Evolutionary conservation across 2,329 filamentous ascomycete species (phyloP), one percentile per base, ranked within the genome.

Genomic region (Raffaelea arxii): DNA sequence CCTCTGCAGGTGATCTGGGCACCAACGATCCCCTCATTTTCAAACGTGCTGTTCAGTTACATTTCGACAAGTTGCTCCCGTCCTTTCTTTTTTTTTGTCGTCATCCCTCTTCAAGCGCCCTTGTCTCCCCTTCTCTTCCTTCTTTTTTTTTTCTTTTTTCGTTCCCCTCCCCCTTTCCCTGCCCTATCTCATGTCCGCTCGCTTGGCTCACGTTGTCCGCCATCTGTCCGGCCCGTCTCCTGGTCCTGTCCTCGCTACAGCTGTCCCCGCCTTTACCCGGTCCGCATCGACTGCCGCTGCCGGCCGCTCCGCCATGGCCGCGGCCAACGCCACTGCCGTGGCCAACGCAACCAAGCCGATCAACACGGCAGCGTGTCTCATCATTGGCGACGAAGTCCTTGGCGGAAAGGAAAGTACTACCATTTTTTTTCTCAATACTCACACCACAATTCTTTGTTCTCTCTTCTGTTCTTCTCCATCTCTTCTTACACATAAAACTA

Each of bases 321-420:
- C 43, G 22, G 46, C 37, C 40, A 53, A 54, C 22, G 44, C 41
- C 52, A 53, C 49, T 48, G 47, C 47, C 18, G 41, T 41, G 22
- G 46, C 37, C 40, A 53, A 54, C 22, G 44, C 42, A 9, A 38
- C 45, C 54, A 56, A 56, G 59, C 80, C 76, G 50, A 94, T 97
- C 55, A 82, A 88, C 60, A 96, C 90, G 41, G 92, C 91, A 11
- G 91, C 85, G 47, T 94, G 88, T 64, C 68, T 97, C 53, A 89
- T 98, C 50, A 97, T 98, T 57, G 91, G 91, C n/a, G 91, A 97
- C 66, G 91, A 96, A 65, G 89, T 97, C 5, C 73, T 97, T 4
- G 90, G 89, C 21, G 91, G 92, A 57, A 97, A 97, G 83, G 90
- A 88, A 63, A 53, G 70, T 40, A 4, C 5, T 16, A 12, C 16